These are phyloP conservation scores for Bruguiera sexangula DNA, from an alignment of 345 rosid species.

Conservation along the genomic window DNA sequence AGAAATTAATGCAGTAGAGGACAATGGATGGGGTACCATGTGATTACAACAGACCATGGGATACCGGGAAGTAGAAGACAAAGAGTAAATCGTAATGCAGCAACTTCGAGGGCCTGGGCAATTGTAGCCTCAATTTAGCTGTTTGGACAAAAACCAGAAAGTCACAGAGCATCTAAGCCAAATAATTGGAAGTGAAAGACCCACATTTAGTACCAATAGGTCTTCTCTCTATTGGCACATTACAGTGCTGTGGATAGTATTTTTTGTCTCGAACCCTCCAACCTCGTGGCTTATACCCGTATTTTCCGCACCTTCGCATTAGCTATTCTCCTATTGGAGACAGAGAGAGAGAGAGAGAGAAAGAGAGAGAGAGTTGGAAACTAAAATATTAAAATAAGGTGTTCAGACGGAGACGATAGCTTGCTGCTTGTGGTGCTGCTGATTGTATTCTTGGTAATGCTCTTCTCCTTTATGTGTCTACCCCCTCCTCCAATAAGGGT, in stretches of 20 bases:
- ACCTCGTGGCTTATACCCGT: neutral
- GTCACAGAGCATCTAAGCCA: slow-evolving; percentile 1
- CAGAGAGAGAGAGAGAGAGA: neutral
- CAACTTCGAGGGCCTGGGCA: neutral
- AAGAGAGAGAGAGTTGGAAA: slow-evolving; percentile 1
- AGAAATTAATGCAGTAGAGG: neutral
- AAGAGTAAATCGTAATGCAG: neutral
- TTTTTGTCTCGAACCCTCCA: neutral
- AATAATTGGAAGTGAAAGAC: slow-evolving; percentile 1
- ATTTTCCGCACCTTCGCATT: neutral
- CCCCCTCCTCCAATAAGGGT: slow-evolving; percentile 29
- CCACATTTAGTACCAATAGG: neutral
- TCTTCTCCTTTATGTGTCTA: neutral
- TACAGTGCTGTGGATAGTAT: slow-evolving; percentile 4
- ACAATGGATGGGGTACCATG: neutral
- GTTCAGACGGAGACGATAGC: slow-evolving; percentile 18
- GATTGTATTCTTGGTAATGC: slow-evolving; percentile 12
- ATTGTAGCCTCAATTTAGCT: slow-evolving; percentile 6
- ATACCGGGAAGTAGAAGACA: too few species aligned
- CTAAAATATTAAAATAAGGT: slow-evolving; percentile 24
- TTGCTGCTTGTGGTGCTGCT: slow-evolving; percentile 26
- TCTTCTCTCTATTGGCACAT: slow-evolving; percentile 3
- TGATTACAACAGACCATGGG: too few species aligned
- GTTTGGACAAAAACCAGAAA: neutral
- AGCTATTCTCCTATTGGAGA: too few species aligned